Evolutionary conservation across 441 rosid genomes (phyloP), one percentile per base, ranked within the genome.

Genomic region (Jatropha multifida): DNA sequence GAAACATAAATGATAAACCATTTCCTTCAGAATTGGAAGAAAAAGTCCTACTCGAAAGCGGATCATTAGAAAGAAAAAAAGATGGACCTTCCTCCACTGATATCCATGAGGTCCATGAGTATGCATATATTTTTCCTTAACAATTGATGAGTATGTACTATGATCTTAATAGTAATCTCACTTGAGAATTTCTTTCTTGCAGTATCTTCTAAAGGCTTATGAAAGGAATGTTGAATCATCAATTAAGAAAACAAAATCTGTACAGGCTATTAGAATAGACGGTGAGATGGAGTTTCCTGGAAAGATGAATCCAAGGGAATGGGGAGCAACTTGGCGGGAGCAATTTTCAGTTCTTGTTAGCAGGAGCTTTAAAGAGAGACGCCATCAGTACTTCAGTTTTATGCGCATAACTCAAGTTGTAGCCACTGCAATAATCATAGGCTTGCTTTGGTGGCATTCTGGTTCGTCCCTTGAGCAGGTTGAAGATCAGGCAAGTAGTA

Each of bases 301-400:
- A 18, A 62, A 62, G 8, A 14, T 46, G 42, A 72, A 9, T 62
- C 44, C 75, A 26, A 61, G 15, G 15, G 68, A 62, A 61, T 27
- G 59, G 48, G 48, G 49, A 37, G 37, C 75, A 61, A 72, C 67
- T 7, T 72, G 75, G 75, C 14, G 13, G 55, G 68, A 72, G 44
- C 75, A 72, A 48, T 72, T 72, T 58, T 44, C 27, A 46, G 20
- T 72, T 61, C 75, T 72, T 46, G 37, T 72, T 11, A 27, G 60
- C 60, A 72, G 75, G 17, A 72, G 68, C 75, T 49, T 72, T 62
- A 72, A 48, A 72, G 68, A 72, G 46, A 62, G 75, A 56, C 59
- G 75, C 15, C 75, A 62, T 49, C 68, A 72, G 26, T 60, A 72
- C 46, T 72, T 72, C 27, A 61, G 75, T 32, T 26, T 46, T 26